Percentiles rank a stretch among this genome's conserved stretches.
Conservation (phyloP, 1,139 yeast species). For the Pichia sp. region DNA sequence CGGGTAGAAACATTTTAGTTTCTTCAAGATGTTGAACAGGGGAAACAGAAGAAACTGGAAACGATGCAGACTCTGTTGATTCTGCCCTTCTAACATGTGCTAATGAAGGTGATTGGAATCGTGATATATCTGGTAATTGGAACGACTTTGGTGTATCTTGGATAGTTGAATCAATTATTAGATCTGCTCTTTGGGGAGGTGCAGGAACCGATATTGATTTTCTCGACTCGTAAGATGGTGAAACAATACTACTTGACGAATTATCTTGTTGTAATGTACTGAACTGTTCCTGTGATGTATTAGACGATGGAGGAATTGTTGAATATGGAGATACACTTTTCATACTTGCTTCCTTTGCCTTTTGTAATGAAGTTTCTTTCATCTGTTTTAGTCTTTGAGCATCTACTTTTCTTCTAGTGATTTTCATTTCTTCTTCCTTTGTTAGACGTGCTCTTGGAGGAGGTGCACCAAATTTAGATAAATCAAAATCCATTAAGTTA, state of each 20-base stretch:
- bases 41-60: no score
- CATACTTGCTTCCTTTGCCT: constrained; percentile 18
- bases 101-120: constrained; percentile 28
- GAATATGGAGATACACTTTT: background rate
- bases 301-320: constrained; percentile 1
- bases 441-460: constrained; percentile 30
- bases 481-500: constrained; percentile 30
- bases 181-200: background rate
- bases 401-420: constrained; percentile 21
- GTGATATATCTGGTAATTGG: constrained; percentile 23
- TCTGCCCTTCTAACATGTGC: constrained; percentile 4
- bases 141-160: constrained; percentile 16
- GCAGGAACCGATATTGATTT: no score
- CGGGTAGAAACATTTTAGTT: no score
- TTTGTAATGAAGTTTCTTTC: constrained; percentile 24
- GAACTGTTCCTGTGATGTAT: background rate
- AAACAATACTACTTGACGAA: no score
- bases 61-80: background rate
- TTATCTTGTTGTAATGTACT: background rate
- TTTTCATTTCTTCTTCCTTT: constrained; percentile 21
- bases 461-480: constrained; percentile 31
- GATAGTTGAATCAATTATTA: background rate
- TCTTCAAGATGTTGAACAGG: no score
- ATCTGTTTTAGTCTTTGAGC: constrained; percentile 23
- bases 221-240: no score